A percentile compares a stretch with the other conserved stretches of the same genome.
These are phyloP conservation scores for Phanerochaete sordida DNA, from an alignment of 768 basidiomycete genomes.

Conservation along the genomic window DNA sequence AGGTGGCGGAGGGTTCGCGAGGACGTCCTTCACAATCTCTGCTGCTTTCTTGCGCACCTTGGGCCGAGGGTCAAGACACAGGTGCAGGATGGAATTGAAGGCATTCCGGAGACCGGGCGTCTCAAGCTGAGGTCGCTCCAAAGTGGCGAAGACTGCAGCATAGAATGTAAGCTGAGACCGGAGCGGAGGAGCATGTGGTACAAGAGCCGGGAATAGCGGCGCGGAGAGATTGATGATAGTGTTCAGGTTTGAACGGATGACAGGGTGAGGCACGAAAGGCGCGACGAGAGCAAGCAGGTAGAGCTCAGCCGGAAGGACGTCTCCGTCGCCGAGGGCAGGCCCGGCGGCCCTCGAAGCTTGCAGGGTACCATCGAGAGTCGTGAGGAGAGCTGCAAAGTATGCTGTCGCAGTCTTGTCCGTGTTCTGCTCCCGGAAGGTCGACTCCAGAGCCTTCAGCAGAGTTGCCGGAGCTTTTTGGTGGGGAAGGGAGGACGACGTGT, in stretches of 20 bases:
- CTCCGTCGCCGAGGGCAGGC: slow-evolving; percentile 52
- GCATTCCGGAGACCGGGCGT: slow-evolving; percentile 67
- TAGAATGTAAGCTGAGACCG: slow-evolving; percentile 85
- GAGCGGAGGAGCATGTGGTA: slow-evolving; percentile 68
- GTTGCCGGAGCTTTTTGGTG: slow-evolving; percentile 90
- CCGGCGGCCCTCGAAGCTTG: slow-evolving; percentile 46
- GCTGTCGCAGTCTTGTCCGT: slow-evolving; percentile 76
- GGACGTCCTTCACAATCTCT: slow-evolving; percentile 76
- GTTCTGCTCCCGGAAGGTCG: slow-evolving; percentile 66
- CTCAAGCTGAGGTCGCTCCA: slow-evolving; percentile 73
- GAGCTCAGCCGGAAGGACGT: slow-evolving; percentile 77
- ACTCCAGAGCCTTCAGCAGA: slow-evolving; percentile 81
- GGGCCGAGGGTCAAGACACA: slow-evolving; percentile 84
- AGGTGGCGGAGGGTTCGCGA: slow-evolving; percentile 75
- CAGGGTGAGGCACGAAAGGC: slow-evolving; percentile 75
- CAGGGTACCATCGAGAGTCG: slow-evolving; percentile 76
- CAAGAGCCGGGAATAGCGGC: slow-evolving; percentile 71
- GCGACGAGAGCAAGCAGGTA: slow-evolving; percentile 78
- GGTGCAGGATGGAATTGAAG: slow-evolving; percentile 80
- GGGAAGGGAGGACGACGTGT: slow-evolving; percentile 72
- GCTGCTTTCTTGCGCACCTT: slow-evolving; percentile 92
- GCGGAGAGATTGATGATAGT: slow-evolving; percentile 71
- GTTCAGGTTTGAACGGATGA: slow-evolving; percentile 72
- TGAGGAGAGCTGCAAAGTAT: slow-evolving; percentile 90
- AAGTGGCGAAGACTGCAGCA: slow-evolving; percentile 59